These are phyloP conservation scores for Aureobasidium mangrovei DNA, from an alignment of 2,329 filamentous ascomycete genomes.

Conservation along the genomic window DNA sequence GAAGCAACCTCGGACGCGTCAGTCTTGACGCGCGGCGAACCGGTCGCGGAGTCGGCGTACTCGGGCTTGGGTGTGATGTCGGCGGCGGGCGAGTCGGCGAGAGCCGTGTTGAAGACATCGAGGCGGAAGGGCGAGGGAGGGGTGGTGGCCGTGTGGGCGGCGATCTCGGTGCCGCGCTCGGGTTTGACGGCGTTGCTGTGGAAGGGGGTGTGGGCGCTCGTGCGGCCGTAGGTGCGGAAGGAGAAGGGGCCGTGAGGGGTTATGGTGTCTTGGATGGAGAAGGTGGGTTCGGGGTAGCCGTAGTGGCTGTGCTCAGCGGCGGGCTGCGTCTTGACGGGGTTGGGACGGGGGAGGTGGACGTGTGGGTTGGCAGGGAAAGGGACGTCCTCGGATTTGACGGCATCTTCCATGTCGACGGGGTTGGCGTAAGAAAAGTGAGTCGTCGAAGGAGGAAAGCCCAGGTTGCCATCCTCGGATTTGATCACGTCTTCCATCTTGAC, in stretches of 20 bases:
- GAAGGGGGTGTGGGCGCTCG: neutral
- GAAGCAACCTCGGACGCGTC: neutral
- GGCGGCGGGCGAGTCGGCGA: neutral
- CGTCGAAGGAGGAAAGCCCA: neutral
- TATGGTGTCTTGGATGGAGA: too few relatives aligned
- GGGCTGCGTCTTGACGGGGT: neutral
- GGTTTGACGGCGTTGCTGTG: neutral
- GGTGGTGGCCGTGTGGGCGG: neutral
- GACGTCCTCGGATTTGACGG: too few relatives aligned
- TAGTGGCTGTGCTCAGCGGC: neutral
- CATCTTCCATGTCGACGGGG: too few relatives aligned
- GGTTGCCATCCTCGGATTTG: neutral
- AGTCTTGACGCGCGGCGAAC: neutral
- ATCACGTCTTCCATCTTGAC: neutral
- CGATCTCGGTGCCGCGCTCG: neutral
- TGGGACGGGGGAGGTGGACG: neutral
- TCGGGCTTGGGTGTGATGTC: neutral
- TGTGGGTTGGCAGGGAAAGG: neutral
- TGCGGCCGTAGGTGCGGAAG: neutral
- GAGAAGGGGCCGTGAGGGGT: neutral
- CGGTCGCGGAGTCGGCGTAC: neutral
- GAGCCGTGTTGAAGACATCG: slow-evolving; percentile 3
- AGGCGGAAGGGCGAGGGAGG: slow-evolving; percentile 1
- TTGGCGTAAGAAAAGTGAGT: neutral
- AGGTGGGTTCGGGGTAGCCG: neutral